Evolutionary conservation across 2,329 filamentous ascomycete species (phyloP).

Genomic region (Exserohilum turcica): DNA sequence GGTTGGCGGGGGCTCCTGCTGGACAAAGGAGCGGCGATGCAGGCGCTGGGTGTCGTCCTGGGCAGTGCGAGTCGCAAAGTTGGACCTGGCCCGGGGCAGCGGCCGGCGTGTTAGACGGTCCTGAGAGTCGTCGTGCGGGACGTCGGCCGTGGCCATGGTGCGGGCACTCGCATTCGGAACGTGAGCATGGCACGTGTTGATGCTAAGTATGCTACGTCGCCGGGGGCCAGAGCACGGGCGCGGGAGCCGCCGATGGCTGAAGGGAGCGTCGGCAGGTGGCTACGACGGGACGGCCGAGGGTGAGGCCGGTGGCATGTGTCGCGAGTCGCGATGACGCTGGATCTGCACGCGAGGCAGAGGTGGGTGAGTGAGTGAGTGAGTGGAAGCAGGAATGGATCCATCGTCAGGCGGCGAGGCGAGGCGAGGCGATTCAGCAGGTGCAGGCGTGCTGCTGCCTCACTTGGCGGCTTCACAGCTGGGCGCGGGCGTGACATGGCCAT

Average conservation of each 20-base stretch:
- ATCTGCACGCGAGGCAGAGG: conserved; percentile 5
- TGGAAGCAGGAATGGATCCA: conserved; percentile 3
- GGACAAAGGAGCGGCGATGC: conserved; percentile 46
- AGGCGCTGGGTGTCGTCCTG: conserved; percentile 53
- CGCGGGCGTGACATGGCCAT: conserved; percentile 24
- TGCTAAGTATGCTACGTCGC: conserved; percentile 17
- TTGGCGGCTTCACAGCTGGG: conserved; percentile 21
- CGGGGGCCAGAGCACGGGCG: conserved; percentile 6
- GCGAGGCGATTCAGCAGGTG: conserved; percentile 3
- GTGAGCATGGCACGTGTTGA: conserved; percentile 23
- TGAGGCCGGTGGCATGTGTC: neutral
- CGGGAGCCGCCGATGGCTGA: conserved; percentile 8
- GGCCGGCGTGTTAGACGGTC: conserved; percentile 33
- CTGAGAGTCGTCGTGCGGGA: no score
- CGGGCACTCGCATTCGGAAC: conserved; percentile 9
- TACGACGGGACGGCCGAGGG: neutral
- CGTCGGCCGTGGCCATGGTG: conserved; percentile 38
- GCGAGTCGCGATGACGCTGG: conserved; percentile 21
- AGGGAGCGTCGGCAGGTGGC: neutral
- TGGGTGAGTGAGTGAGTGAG: no score
- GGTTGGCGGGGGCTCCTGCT: conserved; percentile 32
- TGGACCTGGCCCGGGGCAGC: conserved; percentile 45
- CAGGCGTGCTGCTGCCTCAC: conserved; percentile 16
- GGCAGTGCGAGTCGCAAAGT: conserved; percentile 54
- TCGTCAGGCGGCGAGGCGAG: no score